Conservation (phyloP, 495 filamentous ascomycete species). For the Penicillium arizonense region DNA sequence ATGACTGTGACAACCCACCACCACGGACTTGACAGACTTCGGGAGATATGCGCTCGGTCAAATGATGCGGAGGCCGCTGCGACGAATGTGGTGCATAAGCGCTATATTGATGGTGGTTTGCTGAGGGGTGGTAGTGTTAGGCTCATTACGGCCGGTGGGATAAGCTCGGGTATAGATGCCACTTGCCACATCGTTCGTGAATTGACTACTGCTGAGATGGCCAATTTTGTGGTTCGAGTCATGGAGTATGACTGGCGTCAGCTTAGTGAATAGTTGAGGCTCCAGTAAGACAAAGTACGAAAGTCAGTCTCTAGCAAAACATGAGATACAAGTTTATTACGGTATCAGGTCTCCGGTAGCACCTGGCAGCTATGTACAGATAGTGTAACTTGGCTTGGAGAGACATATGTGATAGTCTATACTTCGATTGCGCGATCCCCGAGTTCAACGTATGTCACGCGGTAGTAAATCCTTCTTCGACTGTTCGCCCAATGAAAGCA, state of each 20-base stretch:
- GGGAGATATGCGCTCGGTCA: slow-evolving; percentile 54
- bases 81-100: slow-evolving; percentile 71
- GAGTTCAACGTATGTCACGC: not conserved
- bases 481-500: not conserved
- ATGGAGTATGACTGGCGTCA: slow-evolving; percentile 69
- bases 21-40: slow-evolving; percentile 64
- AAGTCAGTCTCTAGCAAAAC: not conserved
- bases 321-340: not conserved
- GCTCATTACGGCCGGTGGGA: slow-evolving; percentile 73
- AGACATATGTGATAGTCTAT: not conserved
- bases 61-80: slow-evolving; percentile 42
- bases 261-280: slow-evolving; percentile 52
- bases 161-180: slow-evolving; percentile 76
- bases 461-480: not conserved
- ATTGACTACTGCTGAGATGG: slow-evolving; percentile 64
- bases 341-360: too few relatives aligned
- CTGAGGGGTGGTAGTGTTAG: slow-evolving; percentile 67
- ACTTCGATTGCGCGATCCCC: not conserved
- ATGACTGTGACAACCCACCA: slow-evolving; percentile 73
- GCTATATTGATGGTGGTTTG: slow-evolving; percentile 66
- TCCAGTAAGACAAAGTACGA: not conserved
- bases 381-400: not conserved
- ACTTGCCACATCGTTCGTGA: slow-evolving; percentile 74
- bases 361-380: too few relatives aligned
- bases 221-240: slow-evolving; percentile 62